These are phyloP conservation scores for Lentinus brumalis DNA, from an alignment of 768 basidiomycete species.

Conservation along the genomic window DNA sequence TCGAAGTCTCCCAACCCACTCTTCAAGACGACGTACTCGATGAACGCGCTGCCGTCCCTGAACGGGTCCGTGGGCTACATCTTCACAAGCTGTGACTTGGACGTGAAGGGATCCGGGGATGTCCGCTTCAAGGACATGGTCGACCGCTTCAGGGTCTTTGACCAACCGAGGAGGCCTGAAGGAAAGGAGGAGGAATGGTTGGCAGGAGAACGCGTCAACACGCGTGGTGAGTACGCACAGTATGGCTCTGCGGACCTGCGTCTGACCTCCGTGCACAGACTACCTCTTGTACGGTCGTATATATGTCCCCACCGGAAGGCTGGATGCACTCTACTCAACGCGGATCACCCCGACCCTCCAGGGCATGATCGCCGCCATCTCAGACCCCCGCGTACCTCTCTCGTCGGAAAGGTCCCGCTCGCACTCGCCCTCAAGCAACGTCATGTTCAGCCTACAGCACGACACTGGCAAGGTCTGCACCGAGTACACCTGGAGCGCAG, in stretches of 20 bases:
- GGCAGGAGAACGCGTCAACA: slow-evolving; percentile 76
- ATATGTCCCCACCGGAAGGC: slow-evolving; percentile 83
- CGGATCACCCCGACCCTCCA: slow-evolving; percentile 80
- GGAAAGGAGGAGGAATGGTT: slow-evolving; percentile 79
- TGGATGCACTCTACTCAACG: slow-evolving; percentile 89
- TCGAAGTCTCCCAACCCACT: slow-evolving; percentile 88
- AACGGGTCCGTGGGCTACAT: slow-evolving; percentile 94
- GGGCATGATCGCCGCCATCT: slow-evolving; percentile 82
- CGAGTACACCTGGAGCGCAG: slow-evolving; percentile 93
- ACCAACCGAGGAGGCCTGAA: slow-evolving; percentile 79
- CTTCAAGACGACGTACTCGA: slow-evolving; percentile 89
- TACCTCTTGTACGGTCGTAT: slow-evolving; percentile 92
- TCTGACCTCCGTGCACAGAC: slow-evolving; percentile 48
- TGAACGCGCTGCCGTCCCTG: slow-evolving; percentile 90
- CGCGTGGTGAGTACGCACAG: slow-evolving; percentile 56
- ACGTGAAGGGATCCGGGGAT: slow-evolving; percentile 66
- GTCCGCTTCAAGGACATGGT: slow-evolving; percentile 88
- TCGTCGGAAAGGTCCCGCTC: slow-evolving; percentile 46
- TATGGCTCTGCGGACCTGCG: slow-evolving; percentile 12
- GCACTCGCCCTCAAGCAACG: slow-evolving; percentile 50
- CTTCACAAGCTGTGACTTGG: slow-evolving; percentile 84
- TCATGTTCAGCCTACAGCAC: slow-evolving; percentile 87
- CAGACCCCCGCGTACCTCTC: slow-evolving; percentile 64
- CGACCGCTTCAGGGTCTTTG: slow-evolving; percentile 84
- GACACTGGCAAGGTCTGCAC: slow-evolving; percentile 91